phyloP scores from a whole-genome alignment of 2,329 filamentous ascomycete genomes.

The Escovopsis sp. region DNA sequence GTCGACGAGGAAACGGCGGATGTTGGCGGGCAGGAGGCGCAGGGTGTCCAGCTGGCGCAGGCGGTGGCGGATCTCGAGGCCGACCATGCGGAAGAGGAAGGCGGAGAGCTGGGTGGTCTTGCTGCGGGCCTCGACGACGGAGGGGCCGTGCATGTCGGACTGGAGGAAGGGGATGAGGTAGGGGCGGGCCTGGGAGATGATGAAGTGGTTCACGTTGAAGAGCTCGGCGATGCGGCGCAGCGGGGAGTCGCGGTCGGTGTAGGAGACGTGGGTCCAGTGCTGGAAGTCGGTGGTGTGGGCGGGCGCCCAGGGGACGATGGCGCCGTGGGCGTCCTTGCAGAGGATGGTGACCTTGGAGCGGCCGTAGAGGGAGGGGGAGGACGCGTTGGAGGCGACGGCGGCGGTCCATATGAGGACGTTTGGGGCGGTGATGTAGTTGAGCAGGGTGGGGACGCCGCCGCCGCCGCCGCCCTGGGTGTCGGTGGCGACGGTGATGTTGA shows the following conservation, averaged over 20 bases:
- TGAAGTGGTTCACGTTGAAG: conserved; percentile 91
- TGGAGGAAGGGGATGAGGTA: conserved; percentile 78
- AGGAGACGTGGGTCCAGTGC: conserved; percentile 52
- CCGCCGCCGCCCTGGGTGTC: conserved; percentile 52
- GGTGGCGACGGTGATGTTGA: conserved; percentile 85
- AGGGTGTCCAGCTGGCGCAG: conserved; percentile 69
- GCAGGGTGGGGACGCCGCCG: conserved; percentile 63
- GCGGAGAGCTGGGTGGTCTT: conserved; percentile 42
- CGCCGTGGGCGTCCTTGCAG: conserved; percentile 62
- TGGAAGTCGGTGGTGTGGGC: conserved; percentile 46
- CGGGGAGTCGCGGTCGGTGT: conserved; percentile 49
- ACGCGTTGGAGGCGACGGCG: conserved; percentile 60
- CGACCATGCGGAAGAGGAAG: conserved; percentile 52
- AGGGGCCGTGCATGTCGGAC: conserved; percentile 65
- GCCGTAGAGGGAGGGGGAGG: conserved; percentile 49
- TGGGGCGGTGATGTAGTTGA: conserved; percentile 87
- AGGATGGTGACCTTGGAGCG: conserved; percentile 50
- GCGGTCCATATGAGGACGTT: conserved; percentile 80
- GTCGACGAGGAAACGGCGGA: conserved; percentile 67
- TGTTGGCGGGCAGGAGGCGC: conserved; percentile 51
- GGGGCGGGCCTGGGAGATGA: conserved; percentile 81
- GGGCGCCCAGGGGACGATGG: conserved; percentile 60
- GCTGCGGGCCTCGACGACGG: conserved; percentile 43
- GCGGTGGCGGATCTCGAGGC: conserved; percentile 66
- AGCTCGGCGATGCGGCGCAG: conserved; percentile 63